Percentiles rank a stretch among this genome's conserved stretches.
Conservation (phyloP, 2,329 filamentous ascomycete species). For the Paecilomyces niveus region DNA sequence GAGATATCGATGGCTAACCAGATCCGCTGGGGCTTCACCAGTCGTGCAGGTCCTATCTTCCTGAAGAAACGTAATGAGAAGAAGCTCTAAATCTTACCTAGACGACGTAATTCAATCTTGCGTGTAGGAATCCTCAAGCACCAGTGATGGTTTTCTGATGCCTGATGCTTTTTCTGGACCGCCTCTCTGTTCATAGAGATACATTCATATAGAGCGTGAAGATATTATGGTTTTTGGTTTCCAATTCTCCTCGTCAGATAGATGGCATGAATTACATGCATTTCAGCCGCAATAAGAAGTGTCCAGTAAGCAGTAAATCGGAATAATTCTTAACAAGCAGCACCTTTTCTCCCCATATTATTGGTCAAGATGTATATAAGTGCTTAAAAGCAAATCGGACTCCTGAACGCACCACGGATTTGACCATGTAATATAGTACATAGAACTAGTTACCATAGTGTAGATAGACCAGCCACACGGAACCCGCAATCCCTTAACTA, state of each 20-base stretch:
- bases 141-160: not conserved
- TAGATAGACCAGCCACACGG: not conserved
- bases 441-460: not conserved
- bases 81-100: not conserved
- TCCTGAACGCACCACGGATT: not conserved
- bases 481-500: not conserved
- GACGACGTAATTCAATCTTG: not conserved
- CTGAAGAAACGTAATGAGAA: not conserved
- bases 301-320: too few species aligned
- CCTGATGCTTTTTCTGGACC: not conserved
- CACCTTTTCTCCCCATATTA: too few species aligned
- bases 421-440: not conserved
- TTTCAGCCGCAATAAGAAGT: not conserved
- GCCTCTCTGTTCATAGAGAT: not conserved
- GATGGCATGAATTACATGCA: not conserved
- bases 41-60: constrained; percentile 4
- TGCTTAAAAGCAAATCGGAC: too few species aligned
- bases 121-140: not conserved
- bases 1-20: constrained; percentile 24
- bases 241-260: not conserved
- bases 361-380: too few species aligned
- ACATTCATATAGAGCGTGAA: not conserved
- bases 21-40: constrained; percentile 25
- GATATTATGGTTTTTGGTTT: not conserved
- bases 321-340: too few species aligned